Percentiles rank a stretch among this genome's conserved stretches.
Evolutionary conservation across 169 alveolate genomes (phyloP).

Genomic region (Cryptosporidium sp.): DNA sequence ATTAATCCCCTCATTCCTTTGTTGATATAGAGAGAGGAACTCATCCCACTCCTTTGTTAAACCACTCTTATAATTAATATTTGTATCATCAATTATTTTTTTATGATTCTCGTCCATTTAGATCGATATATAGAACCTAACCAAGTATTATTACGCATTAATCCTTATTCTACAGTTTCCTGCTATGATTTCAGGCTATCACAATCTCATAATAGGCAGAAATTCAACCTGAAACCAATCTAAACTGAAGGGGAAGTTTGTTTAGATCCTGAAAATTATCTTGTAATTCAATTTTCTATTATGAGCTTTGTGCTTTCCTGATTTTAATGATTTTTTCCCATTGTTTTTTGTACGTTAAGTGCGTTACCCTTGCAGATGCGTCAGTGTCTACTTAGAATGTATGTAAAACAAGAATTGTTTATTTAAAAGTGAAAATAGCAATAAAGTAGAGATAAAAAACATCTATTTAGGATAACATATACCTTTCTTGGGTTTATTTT

Average conservation of each 20-base stretch:
- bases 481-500: no score
- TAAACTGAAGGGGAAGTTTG: background rate
- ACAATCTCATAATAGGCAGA: background rate
- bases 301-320: background rate
- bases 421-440: background rate
- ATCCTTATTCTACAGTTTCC: background rate
- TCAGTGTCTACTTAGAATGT: constrained; percentile 6
- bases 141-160: background rate
- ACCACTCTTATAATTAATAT: constrained; percentile 3
- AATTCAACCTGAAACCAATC: background rate
- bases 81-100: background rate
- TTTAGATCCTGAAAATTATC: background rate
- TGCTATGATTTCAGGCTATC: background rate
- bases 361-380: constrained; percentile 57
- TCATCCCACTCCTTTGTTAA: constrained; percentile 61
- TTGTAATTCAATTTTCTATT: background rate
- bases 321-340: background rate
- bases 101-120: constrained; percentile 19
- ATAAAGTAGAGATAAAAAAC: background rate
- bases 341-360: constrained; percentile 28
- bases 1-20: constrained; percentile 42
- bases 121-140: background rate
- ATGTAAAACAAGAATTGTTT: background rate
- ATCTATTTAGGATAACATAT: background rate
- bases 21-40: constrained; percentile 33